A percentile compares a stretch with the other conserved stretches of the same genome.
Evolutionary conservation across 2,329 filamentous ascomycete genomes (phyloP).

Genomic region (Fusarium sacchari): DNA sequence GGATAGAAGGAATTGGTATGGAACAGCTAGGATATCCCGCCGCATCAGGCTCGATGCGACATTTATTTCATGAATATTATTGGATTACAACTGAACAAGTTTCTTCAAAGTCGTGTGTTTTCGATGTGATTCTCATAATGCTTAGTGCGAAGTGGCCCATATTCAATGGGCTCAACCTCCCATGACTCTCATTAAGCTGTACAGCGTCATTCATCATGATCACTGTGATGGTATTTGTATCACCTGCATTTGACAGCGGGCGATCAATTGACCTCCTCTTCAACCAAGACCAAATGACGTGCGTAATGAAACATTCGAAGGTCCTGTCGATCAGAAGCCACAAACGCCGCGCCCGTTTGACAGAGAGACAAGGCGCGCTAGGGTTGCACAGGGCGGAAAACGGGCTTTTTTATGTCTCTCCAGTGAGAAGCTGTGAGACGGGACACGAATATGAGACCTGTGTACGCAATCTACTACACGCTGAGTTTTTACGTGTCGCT

Average conservation of each 20-base stretch:
- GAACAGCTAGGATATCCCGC: slow-evolving; percentile 19
- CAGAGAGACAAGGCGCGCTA: slow-evolving; percentile 5
- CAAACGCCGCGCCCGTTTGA: slow-evolving; percentile 19
- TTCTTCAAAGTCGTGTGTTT: not conserved
- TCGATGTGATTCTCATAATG: not conserved
- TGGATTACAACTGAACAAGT: not conserved
- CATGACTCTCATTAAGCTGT: not conserved
- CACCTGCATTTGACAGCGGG: not conserved
- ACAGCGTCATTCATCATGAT: not conserved
- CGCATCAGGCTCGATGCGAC: not conserved
- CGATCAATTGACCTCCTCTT: not conserved
- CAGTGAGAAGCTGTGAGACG: slow-evolving; percentile 9
- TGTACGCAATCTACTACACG: slow-evolving; percentile 21
- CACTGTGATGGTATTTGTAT: not conserved
- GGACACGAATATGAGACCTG: slow-evolving; percentile 28
- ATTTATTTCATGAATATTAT: not conserved
- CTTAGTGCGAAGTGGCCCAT: not conserved
- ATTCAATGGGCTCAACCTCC: not conserved
- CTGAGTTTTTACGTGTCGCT: not conserved
- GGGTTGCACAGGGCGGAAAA: slow-evolving; percentile 1
- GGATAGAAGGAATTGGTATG: not conserved
- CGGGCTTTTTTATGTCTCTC: slow-evolving; percentile 2
- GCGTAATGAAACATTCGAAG: slow-evolving; percentile 18
- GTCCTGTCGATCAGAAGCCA: slow-evolving; percentile 19
- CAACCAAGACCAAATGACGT: slow-evolving; percentile 17